Evolutionary conservation across 2,329 filamentous ascomycete genomes (phyloP).

Genomic region (Aspergillus aculeatinus): DNA sequence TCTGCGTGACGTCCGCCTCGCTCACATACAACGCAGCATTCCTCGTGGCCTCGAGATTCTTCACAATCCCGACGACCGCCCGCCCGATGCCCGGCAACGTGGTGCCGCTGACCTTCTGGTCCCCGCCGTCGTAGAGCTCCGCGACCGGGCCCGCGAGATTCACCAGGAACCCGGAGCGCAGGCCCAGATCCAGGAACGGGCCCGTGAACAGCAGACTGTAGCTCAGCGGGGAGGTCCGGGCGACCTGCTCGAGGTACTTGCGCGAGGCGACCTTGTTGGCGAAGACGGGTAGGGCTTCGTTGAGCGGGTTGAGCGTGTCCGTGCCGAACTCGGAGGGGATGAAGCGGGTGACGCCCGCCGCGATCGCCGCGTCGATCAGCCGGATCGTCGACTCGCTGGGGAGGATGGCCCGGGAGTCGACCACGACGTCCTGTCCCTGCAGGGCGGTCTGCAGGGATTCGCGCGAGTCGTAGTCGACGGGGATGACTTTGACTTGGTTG

Average conservation of each 20-base stretch:
- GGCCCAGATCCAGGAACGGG: conserved; percentile 35
- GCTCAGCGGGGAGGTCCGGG: conserved; percentile 22
- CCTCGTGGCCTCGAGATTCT: conserved; percentile 53
- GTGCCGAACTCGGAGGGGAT: conserved; percentile 38
- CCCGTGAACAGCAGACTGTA: conserved; percentile 36
- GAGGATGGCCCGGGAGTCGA: conserved; percentile 20
- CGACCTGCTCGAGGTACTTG: conserved; percentile 26
- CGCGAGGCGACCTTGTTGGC: conserved; percentile 31
- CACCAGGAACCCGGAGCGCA: conserved; percentile 45
- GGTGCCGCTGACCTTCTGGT: conserved; percentile 50
- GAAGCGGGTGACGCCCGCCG: conserved; percentile 13
- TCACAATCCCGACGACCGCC: conserved; percentile 51
- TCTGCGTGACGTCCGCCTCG: conserved; percentile 3
- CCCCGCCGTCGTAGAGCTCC: conserved; percentile 53
- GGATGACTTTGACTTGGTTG: conserved; percentile 13
- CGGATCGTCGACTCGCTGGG: conserved; percentile 1
- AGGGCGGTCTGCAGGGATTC: conserved; percentile 26
- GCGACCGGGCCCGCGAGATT: conserved; percentile 37
- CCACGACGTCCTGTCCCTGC: conserved; percentile 29
- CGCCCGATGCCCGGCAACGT: conserved; percentile 50
- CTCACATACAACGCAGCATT: conserved; percentile 36
- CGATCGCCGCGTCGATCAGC: conserved; percentile 13
- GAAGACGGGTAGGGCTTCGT: conserved; percentile 31
- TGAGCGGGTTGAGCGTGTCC: conserved; percentile 28
- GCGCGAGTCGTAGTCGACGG: conserved; percentile 32